Conservation (phyloP, 371 early-diverging fungal species). For the Mortierella sp. region DNA sequence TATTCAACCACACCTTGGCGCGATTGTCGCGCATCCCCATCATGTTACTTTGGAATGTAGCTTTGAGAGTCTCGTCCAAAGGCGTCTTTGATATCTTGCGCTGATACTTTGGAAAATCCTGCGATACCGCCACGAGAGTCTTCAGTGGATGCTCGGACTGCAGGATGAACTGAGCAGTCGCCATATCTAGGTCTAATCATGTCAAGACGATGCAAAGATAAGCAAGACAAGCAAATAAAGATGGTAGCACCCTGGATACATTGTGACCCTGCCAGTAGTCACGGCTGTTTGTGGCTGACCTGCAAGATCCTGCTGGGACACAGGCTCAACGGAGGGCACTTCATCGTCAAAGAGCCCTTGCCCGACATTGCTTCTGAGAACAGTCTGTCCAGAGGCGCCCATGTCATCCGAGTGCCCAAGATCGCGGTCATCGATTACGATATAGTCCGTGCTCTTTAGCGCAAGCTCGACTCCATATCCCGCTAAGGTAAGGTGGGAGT, state of each 20-base stretch:
- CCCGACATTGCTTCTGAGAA: slow-evolving; percentile 18
- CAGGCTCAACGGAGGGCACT: slow-evolving; percentile 68
- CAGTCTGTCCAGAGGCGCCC: slow-evolving; percentile 28
- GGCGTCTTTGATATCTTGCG: slow-evolving; percentile 68
- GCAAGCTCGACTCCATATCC: slow-evolving; percentile 95
- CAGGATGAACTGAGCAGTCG: slow-evolving; percentile 76
- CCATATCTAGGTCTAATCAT: slow-evolving; percentile 65
- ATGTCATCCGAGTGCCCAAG: slow-evolving; percentile 51
- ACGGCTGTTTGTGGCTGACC: slow-evolving; percentile 31
- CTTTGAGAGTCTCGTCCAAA: slow-evolving; percentile 40
- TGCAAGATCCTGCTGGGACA: slow-evolving; percentile 67
- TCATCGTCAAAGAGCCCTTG: slow-evolving; percentile 43
- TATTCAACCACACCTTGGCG: slow-evolving; percentile 77
- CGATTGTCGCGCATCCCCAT: slow-evolving; percentile 36
- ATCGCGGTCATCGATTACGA: slow-evolving; percentile 91
- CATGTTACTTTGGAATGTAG: slow-evolving; percentile 58
- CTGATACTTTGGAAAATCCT: slow-evolving; percentile 90
- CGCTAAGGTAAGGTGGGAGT: slow-evolving; percentile 62
- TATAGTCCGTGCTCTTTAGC: slow-evolving; percentile 95
- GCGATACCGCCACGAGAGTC: slow-evolving; percentile 71
- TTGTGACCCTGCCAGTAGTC: too few relatives aligned
- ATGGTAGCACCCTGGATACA: too few relatives aligned
- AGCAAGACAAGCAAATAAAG: too few relatives aligned
- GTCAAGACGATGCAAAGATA: too few relatives aligned
- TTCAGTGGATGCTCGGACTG: slow-evolving; percentile 67